These are phyloP conservation scores for Lactuca saligna DNA, from an alignment of 129 eudicot genomes.

Conservation along the genomic window DNA sequence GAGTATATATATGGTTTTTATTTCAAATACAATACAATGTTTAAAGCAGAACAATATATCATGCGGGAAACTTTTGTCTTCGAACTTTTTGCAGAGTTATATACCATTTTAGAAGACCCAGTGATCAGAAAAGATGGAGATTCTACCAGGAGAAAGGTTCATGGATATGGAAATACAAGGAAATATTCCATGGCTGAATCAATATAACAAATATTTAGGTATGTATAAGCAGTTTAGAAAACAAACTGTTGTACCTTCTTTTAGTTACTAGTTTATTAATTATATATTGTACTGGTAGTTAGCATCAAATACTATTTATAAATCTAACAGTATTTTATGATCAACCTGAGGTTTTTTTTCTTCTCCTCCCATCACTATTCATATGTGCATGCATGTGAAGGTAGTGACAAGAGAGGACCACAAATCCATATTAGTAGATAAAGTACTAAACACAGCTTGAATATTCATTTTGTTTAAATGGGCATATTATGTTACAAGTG, in stretches of 20 bases:
- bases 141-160: constrained; percentile 37
- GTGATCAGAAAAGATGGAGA: constrained; percentile 28
- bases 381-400: constrained; percentile 32
- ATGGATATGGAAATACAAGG: constrained; percentile 37
- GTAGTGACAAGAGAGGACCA: constrained; percentile 50
- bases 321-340: constrained; percentile 26
- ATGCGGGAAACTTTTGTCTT: constrained; percentile 4
- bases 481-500: constrained; percentile 10
- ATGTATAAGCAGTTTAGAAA: constrained; percentile 23
- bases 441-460: constrained; percentile 17
- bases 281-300: constrained; percentile 21
- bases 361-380: constrained; percentile 29
- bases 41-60: constrained; percentile 2
- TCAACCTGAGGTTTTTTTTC: constrained; percentile 7
- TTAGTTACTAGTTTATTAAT: constrained; percentile 16
- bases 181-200: constrained; percentile 24
- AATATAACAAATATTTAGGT: constrained; percentile 28
- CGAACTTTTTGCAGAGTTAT: constrained; percentile 47
- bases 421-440: constrained; percentile 39
- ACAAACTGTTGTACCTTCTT: constrained; percentile 19
- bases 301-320: constrained; percentile 25
- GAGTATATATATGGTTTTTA: neutral
- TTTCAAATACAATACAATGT: neutral
- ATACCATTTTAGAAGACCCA: constrained; percentile 64
- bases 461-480: constrained; percentile 25